phyloP scores from a whole-genome alignment of 179 eudicot species.

The Pouteria campechiana region DNA sequence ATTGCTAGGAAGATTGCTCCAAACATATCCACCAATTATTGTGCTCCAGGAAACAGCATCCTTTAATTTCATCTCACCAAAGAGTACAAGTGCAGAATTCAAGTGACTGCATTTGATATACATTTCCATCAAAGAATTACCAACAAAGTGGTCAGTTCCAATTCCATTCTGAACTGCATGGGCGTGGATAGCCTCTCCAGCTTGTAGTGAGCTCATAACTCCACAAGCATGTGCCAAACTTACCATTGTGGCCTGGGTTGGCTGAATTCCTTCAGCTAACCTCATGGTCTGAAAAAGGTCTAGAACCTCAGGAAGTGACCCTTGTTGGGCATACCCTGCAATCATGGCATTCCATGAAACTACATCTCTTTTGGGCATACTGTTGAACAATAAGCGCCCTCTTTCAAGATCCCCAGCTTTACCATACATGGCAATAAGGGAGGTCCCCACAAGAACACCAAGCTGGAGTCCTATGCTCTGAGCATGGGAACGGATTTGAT shows the following conservation, averaged over 20 bases:
- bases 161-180: too few species aligned
- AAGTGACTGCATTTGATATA: conserved; percentile 34
- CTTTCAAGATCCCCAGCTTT: conserved; percentile 28
- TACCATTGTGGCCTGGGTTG: too few species aligned
- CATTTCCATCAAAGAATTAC: conserved; percentile 44
- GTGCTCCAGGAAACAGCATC: conserved; percentile 58
- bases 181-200: too few species aligned
- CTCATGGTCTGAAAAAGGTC: too few species aligned
- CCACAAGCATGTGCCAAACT: too few species aligned
- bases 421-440: conserved; percentile 44
- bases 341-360: conserved; percentile 63
- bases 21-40: conserved; percentile 45
- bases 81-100: conserved; percentile 24
- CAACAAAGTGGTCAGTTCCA: conserved; percentile 25
- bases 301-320: too few species aligned
- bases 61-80: conserved; percentile 22
- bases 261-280: too few species aligned
- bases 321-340: conserved; percentile 38
- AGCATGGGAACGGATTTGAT: conserved; percentile 36
- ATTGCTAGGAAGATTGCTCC: too few species aligned
- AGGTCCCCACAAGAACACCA: conserved; percentile 47
- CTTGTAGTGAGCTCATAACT: too few species aligned
- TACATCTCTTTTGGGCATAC: conserved; percentile 45
- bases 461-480: conserved; percentile 41
- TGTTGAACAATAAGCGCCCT: conserved; percentile 40